These are phyloP conservation scores for Cynara cardunculus DNA, from an alignment of 129 eudicot genomes.

Conservation along the genomic window DNA sequence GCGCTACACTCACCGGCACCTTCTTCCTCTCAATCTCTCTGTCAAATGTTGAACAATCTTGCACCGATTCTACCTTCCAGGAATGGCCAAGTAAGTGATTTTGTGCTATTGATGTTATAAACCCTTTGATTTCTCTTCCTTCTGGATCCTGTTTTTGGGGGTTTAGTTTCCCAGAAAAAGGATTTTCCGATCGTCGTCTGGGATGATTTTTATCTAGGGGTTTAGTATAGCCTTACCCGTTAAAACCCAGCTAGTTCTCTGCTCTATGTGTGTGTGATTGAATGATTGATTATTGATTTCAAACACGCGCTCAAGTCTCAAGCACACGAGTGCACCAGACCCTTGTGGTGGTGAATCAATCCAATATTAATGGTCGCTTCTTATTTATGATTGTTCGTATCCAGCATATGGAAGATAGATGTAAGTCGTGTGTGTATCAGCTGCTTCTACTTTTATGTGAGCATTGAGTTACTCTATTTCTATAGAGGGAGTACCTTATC, in stretches of 20 bases:
- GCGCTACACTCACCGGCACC: neutral
- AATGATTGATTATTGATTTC: neutral
- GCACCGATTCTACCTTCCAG: neutral
- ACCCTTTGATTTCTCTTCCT: neutral
- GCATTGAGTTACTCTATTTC: neutral
- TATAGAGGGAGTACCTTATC: neutral
- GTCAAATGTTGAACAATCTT: slow-evolving; percentile 11
- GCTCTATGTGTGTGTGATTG: neutral
- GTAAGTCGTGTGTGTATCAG: neutral
- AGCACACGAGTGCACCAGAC: too few relatives aligned
- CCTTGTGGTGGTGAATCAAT: too few relatives aligned
- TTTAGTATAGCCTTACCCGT: neutral
- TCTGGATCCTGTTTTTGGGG: neutral
- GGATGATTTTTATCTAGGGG: neutral
- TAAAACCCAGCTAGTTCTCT: neutral
- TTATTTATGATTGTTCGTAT: neutral
- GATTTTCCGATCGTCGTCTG: slow-evolving; percentile 6
- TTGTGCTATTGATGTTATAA: neutral
- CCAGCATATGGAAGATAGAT: neutral
- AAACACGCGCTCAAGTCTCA: too few relatives aligned
- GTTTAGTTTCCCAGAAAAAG: neutral
- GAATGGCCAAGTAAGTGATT: slow-evolving; percentile 33
- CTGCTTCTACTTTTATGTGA: neutral
- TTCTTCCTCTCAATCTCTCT: neutral
- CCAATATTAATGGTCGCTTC: neutral